Base-by-base conservation (phyloP, 176 grass and related monocot species). In the Eleusine coracana region DNA sequence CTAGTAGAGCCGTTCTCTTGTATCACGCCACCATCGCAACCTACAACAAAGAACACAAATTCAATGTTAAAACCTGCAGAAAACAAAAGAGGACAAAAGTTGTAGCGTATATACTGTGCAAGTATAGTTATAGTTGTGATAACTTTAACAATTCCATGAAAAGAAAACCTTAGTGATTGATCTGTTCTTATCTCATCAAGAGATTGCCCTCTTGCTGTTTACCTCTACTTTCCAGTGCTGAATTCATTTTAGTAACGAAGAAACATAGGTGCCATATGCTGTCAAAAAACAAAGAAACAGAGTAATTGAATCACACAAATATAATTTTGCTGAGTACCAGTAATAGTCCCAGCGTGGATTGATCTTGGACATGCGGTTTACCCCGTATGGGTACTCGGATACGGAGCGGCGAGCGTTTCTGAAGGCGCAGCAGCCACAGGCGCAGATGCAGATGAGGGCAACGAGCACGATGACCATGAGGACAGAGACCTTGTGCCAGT, bases 401-500 rank as follows among this genome's bases (percentile, higher is more conserved):
- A 80, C 28, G 28, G 79, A 72, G 11, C 87, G 90, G 40, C 85
- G 88, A 27, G 96, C 89, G 54, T 99, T 99, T 46, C 92, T 86
- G 77, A 93, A 96, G 44, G 96, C 96, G 63, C 96, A 99, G 48
- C 91, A 99, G 2, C 89, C 96, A 12, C 90, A 86, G 63, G 91
- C 40, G 79, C 91, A 93, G 67, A 99, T 25, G 75, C 77, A 88
- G 29, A 99, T 82, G 77, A 99, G 91, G 42, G 86, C 38, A 46
- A 88, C 73, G 50, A 99, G 89, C 82, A 96, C 85, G 60, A 87
- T 39, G 51, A 99, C 87, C 48, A 86, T 93, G 80, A 99, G 76
- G 54, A 99, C 37, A 18, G 93, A 85, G 67, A 99, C 73, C 77
- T 92, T 94, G 91, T 99, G 96, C 96, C 96, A 99, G 80, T 93